Conservation (phyloP, 2,329 filamentous ascomycete species). For the Penicillium paneum region DNA sequence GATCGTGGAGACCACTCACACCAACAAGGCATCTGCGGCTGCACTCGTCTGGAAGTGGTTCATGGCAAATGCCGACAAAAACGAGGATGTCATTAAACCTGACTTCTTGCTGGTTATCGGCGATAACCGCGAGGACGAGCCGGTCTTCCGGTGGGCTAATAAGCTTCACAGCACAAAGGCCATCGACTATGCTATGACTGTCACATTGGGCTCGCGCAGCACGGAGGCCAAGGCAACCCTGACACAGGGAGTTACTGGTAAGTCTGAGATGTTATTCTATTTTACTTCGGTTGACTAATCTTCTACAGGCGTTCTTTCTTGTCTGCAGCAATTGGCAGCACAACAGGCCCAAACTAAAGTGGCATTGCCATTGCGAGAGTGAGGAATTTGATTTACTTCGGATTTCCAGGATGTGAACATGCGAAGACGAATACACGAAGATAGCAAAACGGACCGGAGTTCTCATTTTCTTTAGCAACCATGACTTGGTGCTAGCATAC, state of each 20-base stretch:
- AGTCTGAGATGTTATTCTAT: slow-evolving; percentile 32
- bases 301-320: slow-evolving; percentile 49
- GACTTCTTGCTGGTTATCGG: slow-evolving; percentile 90
- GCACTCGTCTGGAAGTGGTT: slow-evolving; percentile 66
- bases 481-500: slow-evolving; percentile 1
- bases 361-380: slow-evolving; percentile 18
- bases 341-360: slow-evolving; percentile 14
- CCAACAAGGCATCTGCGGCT: slow-evolving; percentile 83
- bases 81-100: slow-evolving; percentile 44
- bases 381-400: not conserved
- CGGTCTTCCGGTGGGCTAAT: slow-evolving; percentile 93
- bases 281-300: slow-evolving; percentile 13
- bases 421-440: slow-evolving; percentile 13
- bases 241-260: slow-evolving; percentile 88
- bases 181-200: slow-evolving; percentile 72
- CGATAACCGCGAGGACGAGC: slow-evolving; percentile 89
- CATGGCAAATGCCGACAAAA: slow-evolving; percentile 54
- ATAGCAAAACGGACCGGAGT: slow-evolving; percentile 9
- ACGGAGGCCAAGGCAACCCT: slow-evolving; percentile 82
- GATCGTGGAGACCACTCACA: slow-evolving; percentile 78
- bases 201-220: slow-evolving; percentile 81
- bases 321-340: slow-evolving; percentile 51
- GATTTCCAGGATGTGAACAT: slow-evolving; percentile 1
- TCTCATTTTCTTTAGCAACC: slow-evolving; percentile 3
- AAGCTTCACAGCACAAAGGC: slow-evolving; percentile 58